Base-by-base conservation (phyloP, 108 stramenopile species). In the Epithemia pelagica region DNA sequence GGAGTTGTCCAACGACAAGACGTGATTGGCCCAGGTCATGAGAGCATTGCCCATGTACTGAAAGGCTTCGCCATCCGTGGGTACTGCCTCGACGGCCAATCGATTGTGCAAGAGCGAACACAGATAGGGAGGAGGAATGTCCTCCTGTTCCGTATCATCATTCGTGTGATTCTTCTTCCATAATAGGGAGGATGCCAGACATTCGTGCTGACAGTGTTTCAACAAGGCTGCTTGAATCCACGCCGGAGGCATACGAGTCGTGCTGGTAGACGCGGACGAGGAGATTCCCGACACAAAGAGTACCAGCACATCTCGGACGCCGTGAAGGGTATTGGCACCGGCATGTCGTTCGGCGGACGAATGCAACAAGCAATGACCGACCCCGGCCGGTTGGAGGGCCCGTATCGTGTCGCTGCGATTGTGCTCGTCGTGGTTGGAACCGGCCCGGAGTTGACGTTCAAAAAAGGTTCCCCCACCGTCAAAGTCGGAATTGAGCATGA, bases 381-480 rank as follows among this genome's bases (percentile, higher is more conserved):
- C 68, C 18, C 70, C 82, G 8, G 58, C 23, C 32, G 84, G 83
- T 79, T 78, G 77, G 7, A 88, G 55, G 0, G 82, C 75, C 8
- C 31, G 31, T 27, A 52, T 51, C 60, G 54, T 26, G 5, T 59
- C 28, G 29, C 28, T 52, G 8, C 0, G 18, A 1, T 33, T 19
- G 5, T 46, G 37, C 37, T 46, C 10, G 5, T 5, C 37, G 37
- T 5, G 10, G 5, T 26, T 68, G 51, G 24, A 26, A 26, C 30
- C 52, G 15, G 8, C 61, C 28, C 61, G 27, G 10, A 88, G 58
- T 61, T 82, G 87, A 62, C 80, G 59, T 64, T 88, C 87, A 54
- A 88, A 85, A 64, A 81, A 80, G 19, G 87, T 88, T 23, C 87
- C 87, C 7, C 87, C 87, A 27, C 83, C 83, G 19, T 75, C 74